phyloP scores from a whole-genome alignment of 2,329 filamentous ascomycete species.

The Metarhizium guizhouense region DNA sequence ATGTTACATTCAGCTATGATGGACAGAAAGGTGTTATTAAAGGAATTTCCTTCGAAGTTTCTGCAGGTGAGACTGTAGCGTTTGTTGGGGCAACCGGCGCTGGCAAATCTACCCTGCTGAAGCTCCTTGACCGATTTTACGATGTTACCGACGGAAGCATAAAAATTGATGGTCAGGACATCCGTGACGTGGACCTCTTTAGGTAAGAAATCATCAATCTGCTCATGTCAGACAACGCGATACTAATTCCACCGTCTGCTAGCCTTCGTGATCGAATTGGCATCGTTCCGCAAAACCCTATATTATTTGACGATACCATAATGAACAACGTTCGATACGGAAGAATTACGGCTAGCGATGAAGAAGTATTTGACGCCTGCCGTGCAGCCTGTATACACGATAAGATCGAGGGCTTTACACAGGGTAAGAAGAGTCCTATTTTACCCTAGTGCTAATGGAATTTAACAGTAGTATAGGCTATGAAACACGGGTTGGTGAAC shows the following conservation, averaged over 20 bases:
- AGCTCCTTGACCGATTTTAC: conserved; percentile 51
- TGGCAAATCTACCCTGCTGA: conserved; percentile 49
- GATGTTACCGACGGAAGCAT: conserved; percentile 45
- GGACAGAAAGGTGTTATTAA: conserved; percentile 50
- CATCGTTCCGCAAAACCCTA: conserved; percentile 46
- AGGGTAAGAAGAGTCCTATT: conserved; percentile 24
- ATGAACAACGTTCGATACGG: conserved; percentile 53
- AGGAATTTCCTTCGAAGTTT: conserved; percentile 39
- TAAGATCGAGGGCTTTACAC: conserved; percentile 44
- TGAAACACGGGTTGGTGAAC: conserved; percentile 40
- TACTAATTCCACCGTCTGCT: conserved; percentile 5
- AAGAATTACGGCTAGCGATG: conserved; percentile 42
- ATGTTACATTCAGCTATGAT: conserved; percentile 51
- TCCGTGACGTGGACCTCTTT: conserved; percentile 42
- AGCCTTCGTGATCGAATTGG: conserved; percentile 46
- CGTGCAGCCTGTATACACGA: conserved; percentile 49
- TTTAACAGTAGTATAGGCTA: conserved; percentile 26
- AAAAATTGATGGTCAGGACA: conserved; percentile 46
- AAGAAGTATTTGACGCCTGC: conserved; percentile 46
- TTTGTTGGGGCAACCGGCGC: conserved; percentile 53
- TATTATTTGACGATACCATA: conserved; percentile 49
- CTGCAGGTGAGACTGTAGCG: conserved; percentile 45
- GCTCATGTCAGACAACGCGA: not conserved
- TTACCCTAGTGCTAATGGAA: not conserved
- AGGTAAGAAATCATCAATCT: conserved; percentile 22